These are phyloP conservation scores for Plasmodium fragile DNA, from an alignment of 169 alveolate genomes.

Conservation along the genomic window DNA sequence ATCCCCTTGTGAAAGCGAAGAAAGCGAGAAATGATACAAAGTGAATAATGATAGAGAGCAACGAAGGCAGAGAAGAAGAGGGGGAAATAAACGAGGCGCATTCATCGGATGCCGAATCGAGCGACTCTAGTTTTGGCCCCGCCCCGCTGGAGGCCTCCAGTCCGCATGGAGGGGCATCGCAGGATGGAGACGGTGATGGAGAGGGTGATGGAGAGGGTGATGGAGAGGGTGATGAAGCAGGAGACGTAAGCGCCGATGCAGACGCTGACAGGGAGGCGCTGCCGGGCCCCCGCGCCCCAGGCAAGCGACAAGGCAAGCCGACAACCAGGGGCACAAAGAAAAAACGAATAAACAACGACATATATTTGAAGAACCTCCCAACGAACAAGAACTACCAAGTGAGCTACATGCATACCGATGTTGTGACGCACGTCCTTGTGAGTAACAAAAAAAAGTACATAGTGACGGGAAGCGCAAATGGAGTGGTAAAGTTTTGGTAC, in stretches of 20 bases:
- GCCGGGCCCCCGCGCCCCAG: background rate
- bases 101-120: conserved; percentile 45
- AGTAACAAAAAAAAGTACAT: conserved; percentile 92
- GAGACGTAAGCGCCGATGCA: background rate
- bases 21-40: background rate
- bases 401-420: conserved; percentile 93
- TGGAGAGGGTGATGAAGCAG: background rate
- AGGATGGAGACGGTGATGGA: background rate
- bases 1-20: background rate
- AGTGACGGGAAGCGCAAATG: conserved; percentile 96
- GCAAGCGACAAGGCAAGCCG: background rate
- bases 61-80: background rate
- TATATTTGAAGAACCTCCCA: conserved; percentile 89
- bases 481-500: conserved; percentile 98
- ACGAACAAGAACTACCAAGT: conserved; percentile 88
- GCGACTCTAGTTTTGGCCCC: conserved; percentile 74
- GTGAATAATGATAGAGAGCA: background rate
- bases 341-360: conserved; percentile 79
- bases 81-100: background rate
- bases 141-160: conserved; percentile 19
- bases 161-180: background rate
- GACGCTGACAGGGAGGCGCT: background rate
- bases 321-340: conserved; percentile 12
- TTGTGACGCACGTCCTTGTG: conserved; percentile 88
- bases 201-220: too few relatives aligned